A percentile compares a stretch with the other conserved stretches of the same genome.
These are phyloP conservation scores for Arthrocladium fulminans DNA, from an alignment of 2,329 filamentous ascomycete genomes.

Conservation along the genomic window DNA sequence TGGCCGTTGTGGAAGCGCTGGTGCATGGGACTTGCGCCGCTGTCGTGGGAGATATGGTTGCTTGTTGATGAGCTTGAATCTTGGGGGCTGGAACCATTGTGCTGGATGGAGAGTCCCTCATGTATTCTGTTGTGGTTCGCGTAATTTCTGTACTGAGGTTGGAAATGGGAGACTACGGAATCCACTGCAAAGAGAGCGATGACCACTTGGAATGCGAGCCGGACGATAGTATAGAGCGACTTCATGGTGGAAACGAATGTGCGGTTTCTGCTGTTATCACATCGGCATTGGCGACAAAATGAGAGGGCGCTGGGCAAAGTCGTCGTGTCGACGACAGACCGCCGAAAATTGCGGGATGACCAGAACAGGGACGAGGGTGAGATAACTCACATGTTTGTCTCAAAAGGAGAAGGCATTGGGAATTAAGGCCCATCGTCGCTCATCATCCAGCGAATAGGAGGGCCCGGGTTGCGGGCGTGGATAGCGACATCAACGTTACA, in stretches of 20 bases:
- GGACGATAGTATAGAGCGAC: neutral
- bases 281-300: neutral
- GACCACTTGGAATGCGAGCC: neutral
- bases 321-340: neutral
- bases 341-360: neutral
- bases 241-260: neutral
- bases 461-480: neutral
- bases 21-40: neutral
- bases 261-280: neutral
- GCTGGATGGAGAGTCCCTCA: neutral
- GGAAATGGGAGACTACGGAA: neutral
- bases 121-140: conserved; percentile 1
- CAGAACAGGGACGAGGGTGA: neutral
- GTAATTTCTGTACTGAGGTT: neutral
- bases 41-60: neutral
- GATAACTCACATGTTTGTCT: neutral
- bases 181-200: conserved; percentile 1
- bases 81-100: neutral
- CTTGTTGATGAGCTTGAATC: neutral
- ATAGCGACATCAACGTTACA: neutral
- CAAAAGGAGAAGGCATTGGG: neutral
- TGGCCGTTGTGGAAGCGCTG: neutral
- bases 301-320: neutral
- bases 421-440: neutral
- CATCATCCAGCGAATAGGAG: neutral